Evolutionary conservation across 768 basidiomycete species (phyloP), one percentile per base, ranked within the genome.

Genomic region (Lactarius evosmus): DNA sequence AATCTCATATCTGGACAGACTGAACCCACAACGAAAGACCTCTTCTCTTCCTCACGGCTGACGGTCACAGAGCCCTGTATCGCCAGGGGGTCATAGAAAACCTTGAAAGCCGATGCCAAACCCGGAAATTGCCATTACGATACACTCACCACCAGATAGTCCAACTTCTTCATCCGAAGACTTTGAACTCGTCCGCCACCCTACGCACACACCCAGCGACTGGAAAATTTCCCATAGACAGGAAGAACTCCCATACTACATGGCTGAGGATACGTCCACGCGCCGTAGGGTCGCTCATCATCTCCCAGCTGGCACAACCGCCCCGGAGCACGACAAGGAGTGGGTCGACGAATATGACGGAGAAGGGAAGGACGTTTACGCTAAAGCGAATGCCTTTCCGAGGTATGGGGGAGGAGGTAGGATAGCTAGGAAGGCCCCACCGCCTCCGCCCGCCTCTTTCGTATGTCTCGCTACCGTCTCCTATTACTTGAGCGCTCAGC

Each of bases 151-250:
- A 64, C 78, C 79, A 67, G 80, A 82, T 70, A 75, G 75, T 59
- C 75, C 80, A 50, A 74, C 79, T 50, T 78, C 78, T 71, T 78
- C 82, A 56, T 85, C 85, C 60, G 83, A 82, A 69, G 89, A 90
- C 69, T 90, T 88, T 74, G 88, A 90, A 75, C 81, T 90, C 72
- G 77, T 89, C 64, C 73, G 80, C 16, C 83, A 90, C 65, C 88
- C 88, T 41, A 69, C 70, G 68, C 69, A 75, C 67, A 73, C 75
- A 75, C 33, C 68, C 46, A 54, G 51, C 66, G 55, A 68, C 41
- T 75, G 65, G 69, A 75, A 44, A 63, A 57, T 61, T 62, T 63
- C 65, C 58, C 60, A 63, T 63, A 62, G 72, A 67, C 74, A 78
- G 66, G 81, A 82, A 63, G 76, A 76, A 22, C 71, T 83, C 33